These are phyloP conservation scores for Stellera chamaejasme DNA, from an alignment of 345 rosid species.

Conservation along the genomic window DNA sequence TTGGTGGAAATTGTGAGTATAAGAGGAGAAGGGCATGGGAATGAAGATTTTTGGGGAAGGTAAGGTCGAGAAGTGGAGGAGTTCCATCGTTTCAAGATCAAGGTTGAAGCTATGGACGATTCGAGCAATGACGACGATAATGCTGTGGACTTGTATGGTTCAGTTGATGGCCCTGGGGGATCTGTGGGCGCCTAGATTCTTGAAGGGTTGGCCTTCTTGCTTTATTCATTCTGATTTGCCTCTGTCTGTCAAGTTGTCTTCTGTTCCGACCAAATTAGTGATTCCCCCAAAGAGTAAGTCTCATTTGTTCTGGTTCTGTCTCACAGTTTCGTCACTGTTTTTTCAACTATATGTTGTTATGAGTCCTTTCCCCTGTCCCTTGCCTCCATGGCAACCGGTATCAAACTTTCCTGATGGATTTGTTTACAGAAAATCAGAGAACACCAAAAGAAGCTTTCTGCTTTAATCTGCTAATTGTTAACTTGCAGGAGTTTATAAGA, in stretches of 20 bases:
- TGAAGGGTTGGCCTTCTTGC: slow-evolving; percentile 88
- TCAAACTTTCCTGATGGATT: slow-evolving; percentile 3
- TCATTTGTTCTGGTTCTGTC: not conserved
- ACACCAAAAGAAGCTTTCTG: slow-evolving; percentile 6
- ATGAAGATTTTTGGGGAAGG: slow-evolving; percentile 44
- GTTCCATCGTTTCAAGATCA: slow-evolving; percentile 51
- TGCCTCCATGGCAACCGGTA: slow-evolving; percentile 5
- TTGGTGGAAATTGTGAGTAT: slow-evolving; percentile 25
- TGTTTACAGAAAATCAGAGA: slow-evolving; percentile 5
- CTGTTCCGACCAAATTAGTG: slow-evolving; percentile 41
- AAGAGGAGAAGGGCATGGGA: slow-evolving; percentile 48
- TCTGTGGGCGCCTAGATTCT: slow-evolving; percentile 77
- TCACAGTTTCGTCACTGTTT: not conserved
- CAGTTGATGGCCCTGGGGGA: slow-evolving; percentile 73
- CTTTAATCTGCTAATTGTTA: slow-evolving; percentile 9
- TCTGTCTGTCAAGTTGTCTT: slow-evolving; percentile 23
- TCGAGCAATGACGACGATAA: slow-evolving; percentile 46
- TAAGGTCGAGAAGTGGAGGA: slow-evolving; percentile 48
- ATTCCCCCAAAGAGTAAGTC: slow-evolving; percentile 82
- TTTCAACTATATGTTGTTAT: not conserved
- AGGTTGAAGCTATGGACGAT: slow-evolving; percentile 67
- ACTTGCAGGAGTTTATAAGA: slow-evolving; percentile 64
- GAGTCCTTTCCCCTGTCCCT: not conserved
- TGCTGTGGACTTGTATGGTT: slow-evolving; percentile 74
- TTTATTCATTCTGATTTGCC: slow-evolving; percentile 39